Evolutionary conservation across 2,329 filamentous ascomycete species (phyloP).

Genomic region (Apiospora phragmitis): DNA sequence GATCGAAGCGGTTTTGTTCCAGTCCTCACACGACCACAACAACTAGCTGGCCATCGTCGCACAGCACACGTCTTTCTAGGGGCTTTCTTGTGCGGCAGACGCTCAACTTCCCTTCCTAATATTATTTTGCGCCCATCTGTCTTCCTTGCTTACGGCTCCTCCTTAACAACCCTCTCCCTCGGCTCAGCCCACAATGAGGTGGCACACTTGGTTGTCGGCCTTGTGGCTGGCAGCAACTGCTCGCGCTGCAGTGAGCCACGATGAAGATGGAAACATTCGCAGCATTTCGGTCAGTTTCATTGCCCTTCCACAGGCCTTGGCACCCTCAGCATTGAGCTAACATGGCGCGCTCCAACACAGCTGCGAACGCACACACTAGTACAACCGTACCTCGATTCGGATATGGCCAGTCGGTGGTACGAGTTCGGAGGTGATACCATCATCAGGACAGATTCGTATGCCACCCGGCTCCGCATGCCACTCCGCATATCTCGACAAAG

Average conservation of each 20-base stretch:
- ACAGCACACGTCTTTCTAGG: constrained; percentile 4
- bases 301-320: constrained; percentile 2
- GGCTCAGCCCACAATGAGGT: constrained; percentile 26
- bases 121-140: not conserved
- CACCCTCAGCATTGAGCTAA: not conserved
- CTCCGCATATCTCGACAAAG: not conserved
- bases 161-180: constrained; percentile 5
- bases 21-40: constrained; percentile 6
- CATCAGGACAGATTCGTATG: constrained; percentile 69
- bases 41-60: constrained; percentile 8
- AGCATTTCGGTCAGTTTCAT: constrained; percentile 61
- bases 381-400: constrained; percentile 95
- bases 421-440: constrained; percentile 97
- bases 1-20: not conserved
- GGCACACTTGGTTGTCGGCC: constrained; percentile 32
- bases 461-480: constrained; percentile 19
- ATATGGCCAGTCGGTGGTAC: constrained; percentile 98
- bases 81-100: constrained; percentile 3
- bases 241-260: constrained; percentile 43
- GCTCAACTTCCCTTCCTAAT: not conserved
- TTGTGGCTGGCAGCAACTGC: constrained; percentile 37
- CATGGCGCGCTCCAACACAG: constrained; percentile 42
- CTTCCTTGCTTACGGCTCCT: not conserved
- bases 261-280: constrained; percentile 53
- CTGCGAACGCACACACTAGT: constrained; percentile 83